Evolutionary conservation across 208 protist genomes (phyloP).

Genomic region (Angomonas deanei): DNA sequence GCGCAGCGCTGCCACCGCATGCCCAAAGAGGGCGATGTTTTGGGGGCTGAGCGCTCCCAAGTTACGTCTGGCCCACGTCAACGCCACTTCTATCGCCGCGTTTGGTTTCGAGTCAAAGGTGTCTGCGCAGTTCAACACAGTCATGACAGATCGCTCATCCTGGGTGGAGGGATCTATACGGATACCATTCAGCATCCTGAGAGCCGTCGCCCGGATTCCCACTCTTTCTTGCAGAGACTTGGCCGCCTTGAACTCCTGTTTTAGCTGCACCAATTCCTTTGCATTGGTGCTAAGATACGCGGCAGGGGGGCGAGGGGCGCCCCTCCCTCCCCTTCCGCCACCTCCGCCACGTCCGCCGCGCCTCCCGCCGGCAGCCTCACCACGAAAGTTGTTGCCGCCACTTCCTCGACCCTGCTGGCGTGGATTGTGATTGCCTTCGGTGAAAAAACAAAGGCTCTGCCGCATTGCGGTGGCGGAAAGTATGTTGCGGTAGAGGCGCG

Average conservation of each 20-base stretch:
- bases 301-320: conserved; percentile 9
- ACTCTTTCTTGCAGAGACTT: conserved; percentile 47
- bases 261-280: conserved; percentile 53
- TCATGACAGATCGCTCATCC: conserved; percentile 68
- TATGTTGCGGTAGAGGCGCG: no score
- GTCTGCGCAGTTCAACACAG: conserved; percentile 72
- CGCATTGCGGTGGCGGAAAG: no score
- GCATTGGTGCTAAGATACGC: conserved; percentile 43
- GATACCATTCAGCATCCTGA: conserved; percentile 30
- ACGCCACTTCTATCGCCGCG: conserved; percentile 47
- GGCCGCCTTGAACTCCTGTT: conserved; percentile 46
- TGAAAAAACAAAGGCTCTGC: no score
- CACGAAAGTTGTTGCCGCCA: background rate
- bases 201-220: conserved; percentile 41
- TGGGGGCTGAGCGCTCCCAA: conserved; percentile 53
- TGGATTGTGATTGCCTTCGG: no score
- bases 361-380: background rate
- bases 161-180: conserved; percentile 79
- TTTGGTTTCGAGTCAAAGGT: conserved; percentile 32
- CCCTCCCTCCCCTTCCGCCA: conserved; percentile 11
- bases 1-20: conserved; percentile 52
- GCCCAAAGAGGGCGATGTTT: conserved; percentile 73
- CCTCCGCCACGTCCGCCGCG: conserved; percentile 4
- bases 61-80: conserved; percentile 64
- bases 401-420: no score